Base-by-base conservation (phyloP, 179 eudicot genomes). In the Beta macrorhiza region DNA sequence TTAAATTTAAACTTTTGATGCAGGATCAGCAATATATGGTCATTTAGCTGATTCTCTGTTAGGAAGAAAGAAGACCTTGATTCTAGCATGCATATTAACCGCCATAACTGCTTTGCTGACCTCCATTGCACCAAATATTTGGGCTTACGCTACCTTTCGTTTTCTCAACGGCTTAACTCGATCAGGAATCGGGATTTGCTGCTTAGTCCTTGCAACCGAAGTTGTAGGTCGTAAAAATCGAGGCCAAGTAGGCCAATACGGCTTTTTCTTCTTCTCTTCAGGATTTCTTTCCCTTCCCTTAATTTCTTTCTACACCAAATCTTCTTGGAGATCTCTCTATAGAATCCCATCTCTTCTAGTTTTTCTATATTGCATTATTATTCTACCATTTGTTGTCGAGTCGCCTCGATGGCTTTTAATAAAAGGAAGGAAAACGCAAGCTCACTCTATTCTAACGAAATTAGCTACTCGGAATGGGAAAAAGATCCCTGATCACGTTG, bases 381-480 rank as follows among this genome's bases (percentile, higher is more conserved):
- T 90, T 14, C 68, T 83, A 20, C 90, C 89, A 4, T 82, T 90
- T 14, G 87, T 90, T 4, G 32, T 19, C 0, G 93, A 90, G 68
- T 90, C 93, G 3, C 93, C 93, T 8, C 78, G 93, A 4, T 90
- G 93, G 93, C 91, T 89, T 57, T 78, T 86, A 0, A 70, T 84
- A 13, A 58, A 85, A 29, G 91, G 90, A 9, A 79, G 87, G 63
- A 87, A 84, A 64, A 64, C 70, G 1, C 89, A 84, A 74, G 86
- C 90, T 7, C 80, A 87, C 22, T 25, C 44, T 2, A 78, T 84
- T 2, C 67, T 90, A 67, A 69, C 81, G 1, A 87, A 79, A 29
- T 80, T 85, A 29, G 88, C 92, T 53, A 77, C 65, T 72, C 77
- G 79, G 4, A 90, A 90, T 32, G 88, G 90, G n/a, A 90, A 55